These are phyloP conservation scores for Torulaspora globosa DNA, from an alignment of 1,139 yeast species.

Conservation along the genomic window DNA sequence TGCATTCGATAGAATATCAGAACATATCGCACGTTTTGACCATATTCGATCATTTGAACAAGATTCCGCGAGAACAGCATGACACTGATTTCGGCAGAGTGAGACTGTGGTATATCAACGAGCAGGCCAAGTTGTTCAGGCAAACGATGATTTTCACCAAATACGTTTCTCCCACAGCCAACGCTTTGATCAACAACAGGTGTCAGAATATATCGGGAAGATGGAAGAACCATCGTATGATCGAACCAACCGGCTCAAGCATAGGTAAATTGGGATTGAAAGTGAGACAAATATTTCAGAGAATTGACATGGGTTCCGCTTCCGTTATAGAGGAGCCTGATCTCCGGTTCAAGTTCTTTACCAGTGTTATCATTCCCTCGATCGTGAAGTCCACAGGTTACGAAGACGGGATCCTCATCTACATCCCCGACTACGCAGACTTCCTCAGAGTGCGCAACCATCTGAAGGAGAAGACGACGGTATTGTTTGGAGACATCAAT, in stretches of 20 bases:
- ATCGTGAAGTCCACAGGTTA: conserved; percentile 51
- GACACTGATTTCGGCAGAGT: conserved; percentile 91
- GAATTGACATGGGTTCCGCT: conserved; percentile 50
- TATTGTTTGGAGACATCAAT: conserved; percentile 62
- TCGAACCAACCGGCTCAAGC: conserved; percentile 40
- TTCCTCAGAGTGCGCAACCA: conserved; percentile 73
- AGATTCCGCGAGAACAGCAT: conserved; percentile 69
- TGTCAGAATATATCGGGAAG: conserved; percentile 66
- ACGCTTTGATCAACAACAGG: conserved; percentile 54
- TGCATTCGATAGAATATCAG: conserved; percentile 87
- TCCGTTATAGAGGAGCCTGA: conserved; percentile 70
- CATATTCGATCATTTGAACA: conserved; percentile 67
- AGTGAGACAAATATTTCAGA: conserved; percentile 68
- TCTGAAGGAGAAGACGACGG: conserved; percentile 56
- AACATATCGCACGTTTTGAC: conserved; percentile 83
- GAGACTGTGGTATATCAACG: conserved; percentile 89
- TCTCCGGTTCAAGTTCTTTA: conserved; percentile 72
- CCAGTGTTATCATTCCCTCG: conserved; percentile 67
- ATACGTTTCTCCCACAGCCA: conserved; percentile 75
- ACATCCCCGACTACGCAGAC: conserved; percentile 84
- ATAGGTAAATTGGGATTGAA: conserved; percentile 48
- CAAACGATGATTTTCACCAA: conserved; percentile 76
- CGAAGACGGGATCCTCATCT: conserved; percentile 69
- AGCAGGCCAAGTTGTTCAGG: conserved; percentile 66
- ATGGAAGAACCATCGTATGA: conserved; percentile 45